A percentile compares a stretch with the other conserved stretches of the same genome.
Evolutionary conservation across 176 grass and related monocot species (phyloP).

Genomic region (Otatea glauca): DNA sequence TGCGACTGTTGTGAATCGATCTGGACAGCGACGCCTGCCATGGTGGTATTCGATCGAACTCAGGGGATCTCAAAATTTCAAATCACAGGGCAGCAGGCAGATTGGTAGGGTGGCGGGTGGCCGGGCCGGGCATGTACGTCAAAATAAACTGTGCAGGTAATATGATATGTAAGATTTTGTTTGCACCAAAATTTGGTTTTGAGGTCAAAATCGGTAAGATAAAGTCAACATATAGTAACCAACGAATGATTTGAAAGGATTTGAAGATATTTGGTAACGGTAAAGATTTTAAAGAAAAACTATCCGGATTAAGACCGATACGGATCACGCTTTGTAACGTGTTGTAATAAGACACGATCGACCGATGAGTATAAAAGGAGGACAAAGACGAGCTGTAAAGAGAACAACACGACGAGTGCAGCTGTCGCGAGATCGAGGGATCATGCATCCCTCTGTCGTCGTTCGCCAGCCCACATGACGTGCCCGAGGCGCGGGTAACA

Average conservation of each 20-base stretch:
- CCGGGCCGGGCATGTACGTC: neutral
- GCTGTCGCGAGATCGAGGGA: neutral
- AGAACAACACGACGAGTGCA: too few species aligned
- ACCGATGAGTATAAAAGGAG: too few species aligned
- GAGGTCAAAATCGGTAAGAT: too few species aligned
- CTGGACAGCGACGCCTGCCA: neutral
- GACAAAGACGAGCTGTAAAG: too few species aligned
- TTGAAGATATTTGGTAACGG: too few species aligned
- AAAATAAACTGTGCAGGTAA: neutral
- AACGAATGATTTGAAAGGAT: too few species aligned
- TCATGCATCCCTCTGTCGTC: conserved; percentile 21
- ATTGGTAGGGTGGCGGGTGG: neutral
- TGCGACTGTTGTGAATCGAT: neutral
- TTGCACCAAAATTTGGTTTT: too few species aligned
- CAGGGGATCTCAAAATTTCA: neutral
- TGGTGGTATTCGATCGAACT: neutral
- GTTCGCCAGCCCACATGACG: conserved; percentile 31
- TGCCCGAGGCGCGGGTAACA: neutral
- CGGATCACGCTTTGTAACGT: too few species aligned
- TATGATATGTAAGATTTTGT: neutral
- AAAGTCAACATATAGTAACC: too few species aligned
- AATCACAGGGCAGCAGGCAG: neutral
- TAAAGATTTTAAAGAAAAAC: too few species aligned
- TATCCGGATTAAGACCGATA: too few species aligned
- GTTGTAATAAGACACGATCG: too few species aligned